phyloP scores from a whole-genome alignment of 2,329 filamentous ascomycete species.

The Diaporthe citri region DNA sequence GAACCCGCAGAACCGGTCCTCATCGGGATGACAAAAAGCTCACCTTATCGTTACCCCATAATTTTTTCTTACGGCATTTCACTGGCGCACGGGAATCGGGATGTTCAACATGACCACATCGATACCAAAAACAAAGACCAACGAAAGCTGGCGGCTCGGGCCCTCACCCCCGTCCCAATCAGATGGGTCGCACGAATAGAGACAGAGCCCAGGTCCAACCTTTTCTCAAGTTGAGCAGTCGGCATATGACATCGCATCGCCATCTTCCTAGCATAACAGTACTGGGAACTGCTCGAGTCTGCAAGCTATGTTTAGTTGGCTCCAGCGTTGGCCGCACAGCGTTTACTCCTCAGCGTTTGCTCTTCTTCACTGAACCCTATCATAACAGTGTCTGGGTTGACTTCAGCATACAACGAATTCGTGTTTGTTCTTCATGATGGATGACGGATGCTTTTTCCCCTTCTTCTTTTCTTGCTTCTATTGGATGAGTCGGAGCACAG shows the following conservation, averaged over 20 bases:
- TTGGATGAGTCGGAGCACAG: slow-evolving; percentile 31
- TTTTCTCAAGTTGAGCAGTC: not conserved
- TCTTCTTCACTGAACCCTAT: slow-evolving; percentile 1
- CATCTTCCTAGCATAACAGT: not conserved
- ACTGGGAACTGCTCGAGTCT: not conserved
- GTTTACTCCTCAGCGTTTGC: slow-evolving; percentile 22
- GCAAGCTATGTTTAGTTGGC: not conserved
- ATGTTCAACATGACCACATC: slow-evolving; percentile 32
- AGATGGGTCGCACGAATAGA: slow-evolving; percentile 13
- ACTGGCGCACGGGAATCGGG: slow-evolving; percentile 38
- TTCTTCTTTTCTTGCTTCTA: slow-evolving; percentile 14
- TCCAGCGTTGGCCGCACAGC: slow-evolving; percentile 24
- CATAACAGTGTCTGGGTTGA: slow-evolving; percentile 10
- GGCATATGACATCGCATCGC: slow-evolving; percentile 2
- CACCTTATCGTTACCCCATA: slow-evolving; percentile 37
- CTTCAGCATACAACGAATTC: slow-evolving; percentile 6
- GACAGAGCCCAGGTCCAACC: not conserved
- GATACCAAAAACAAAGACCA: slow-evolving; percentile 26
- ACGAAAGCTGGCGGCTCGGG: slow-evolving; percentile 10
- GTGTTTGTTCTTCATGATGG: slow-evolving; percentile 37
- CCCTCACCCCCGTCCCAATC: not conserved
- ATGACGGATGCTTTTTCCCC: slow-evolving; percentile 34
- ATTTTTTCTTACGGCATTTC: slow-evolving; percentile 37
- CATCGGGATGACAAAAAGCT: slow-evolving; percentile 5
- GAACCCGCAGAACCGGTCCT: slow-evolving; percentile 3